phyloP scores from a whole-genome alignment of 2,329 filamentous ascomycete species.

The Verticillium dahliae region DNA sequence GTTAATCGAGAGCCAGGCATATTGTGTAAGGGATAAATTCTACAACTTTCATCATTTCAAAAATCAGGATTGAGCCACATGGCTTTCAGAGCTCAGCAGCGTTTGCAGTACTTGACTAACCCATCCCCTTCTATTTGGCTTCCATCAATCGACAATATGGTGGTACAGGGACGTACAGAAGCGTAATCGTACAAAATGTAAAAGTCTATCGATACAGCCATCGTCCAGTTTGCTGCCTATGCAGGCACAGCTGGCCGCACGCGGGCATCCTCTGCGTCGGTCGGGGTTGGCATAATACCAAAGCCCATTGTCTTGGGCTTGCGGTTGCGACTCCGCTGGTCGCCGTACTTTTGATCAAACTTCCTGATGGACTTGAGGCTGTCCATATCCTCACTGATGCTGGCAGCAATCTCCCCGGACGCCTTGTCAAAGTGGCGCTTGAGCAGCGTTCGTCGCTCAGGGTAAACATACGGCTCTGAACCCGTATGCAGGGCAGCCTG shows the following conservation, averaged over 20 bases:
- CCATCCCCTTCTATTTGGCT: background rate
- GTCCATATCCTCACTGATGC: conserved; percentile 89
- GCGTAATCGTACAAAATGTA: too few species aligned
- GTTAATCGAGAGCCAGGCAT: background rate
- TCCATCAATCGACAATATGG: background rate
- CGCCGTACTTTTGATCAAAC: conserved; percentile 93
- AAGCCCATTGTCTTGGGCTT: conserved; percentile 53
- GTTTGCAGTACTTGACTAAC: background rate
- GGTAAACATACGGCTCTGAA: conserved; percentile 49
- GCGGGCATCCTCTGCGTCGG: conserved; percentile 36
- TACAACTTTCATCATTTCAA: background rate
- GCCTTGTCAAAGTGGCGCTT: conserved; percentile 76
- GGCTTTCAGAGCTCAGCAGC: background rate
- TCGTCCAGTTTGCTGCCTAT: background rate
- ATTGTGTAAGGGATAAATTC: background rate
- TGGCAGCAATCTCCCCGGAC: conserved; percentile 82
- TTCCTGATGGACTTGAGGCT: conserved; percentile 80
- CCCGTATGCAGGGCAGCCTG: conserved; percentile 29
- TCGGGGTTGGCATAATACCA: conserved; percentile 33
- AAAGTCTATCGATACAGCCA: background rate
- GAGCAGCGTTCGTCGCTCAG: conserved; percentile 60
- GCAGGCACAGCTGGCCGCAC: conserved; percentile 23
- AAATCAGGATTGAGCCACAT: background rate
- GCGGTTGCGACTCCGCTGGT: conserved; percentile 58
- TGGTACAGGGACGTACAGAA: background rate